A percentile compares a stretch with the other conserved stretches of the same genome.
Conservation (phyloP, 2,329 filamentous ascomycete genomes). For the Thielaviopsis euricoi region DNA sequence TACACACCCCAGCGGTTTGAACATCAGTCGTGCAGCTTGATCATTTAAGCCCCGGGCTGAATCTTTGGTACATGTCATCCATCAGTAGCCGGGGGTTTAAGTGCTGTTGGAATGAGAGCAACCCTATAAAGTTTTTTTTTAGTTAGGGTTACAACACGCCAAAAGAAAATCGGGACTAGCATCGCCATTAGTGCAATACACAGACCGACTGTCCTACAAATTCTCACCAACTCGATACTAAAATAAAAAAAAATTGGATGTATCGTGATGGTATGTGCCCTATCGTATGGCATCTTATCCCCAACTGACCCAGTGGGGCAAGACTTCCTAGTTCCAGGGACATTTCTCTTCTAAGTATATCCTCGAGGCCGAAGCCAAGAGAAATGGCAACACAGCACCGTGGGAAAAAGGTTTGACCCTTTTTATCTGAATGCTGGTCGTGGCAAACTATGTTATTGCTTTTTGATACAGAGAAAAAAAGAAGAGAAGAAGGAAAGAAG, state of each 20-base stretch:
- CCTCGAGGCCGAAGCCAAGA: constrained; percentile 8
- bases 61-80: neutral
- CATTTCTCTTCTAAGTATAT: constrained; percentile 13
- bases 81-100: neutral
- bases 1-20: neutral
- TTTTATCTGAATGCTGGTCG: constrained; percentile 11
- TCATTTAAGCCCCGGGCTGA: neutral
- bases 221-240: neutral
- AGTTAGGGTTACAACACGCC: neutral
- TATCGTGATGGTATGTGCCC: constrained; percentile 8
- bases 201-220: neutral
- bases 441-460: constrained; percentile 13
- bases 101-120: neutral
- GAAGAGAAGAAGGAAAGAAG: constrained; percentile 9
- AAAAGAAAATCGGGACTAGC: too few relatives aligned
- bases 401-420: constrained; percentile 3
- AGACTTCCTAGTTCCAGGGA: constrained; percentile 13
- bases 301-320: constrained; percentile 10
- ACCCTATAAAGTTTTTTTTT: neutral
- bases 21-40: neutral
- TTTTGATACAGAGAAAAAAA: constrained; percentile 12
- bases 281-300: constrained; percentile 12
- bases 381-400: constrained; percentile 13
- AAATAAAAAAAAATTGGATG: neutral
- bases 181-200: too few relatives aligned